Conservation (phyloP, 106 monocot species). For the Acanthochlamys bracteata region DNA sequence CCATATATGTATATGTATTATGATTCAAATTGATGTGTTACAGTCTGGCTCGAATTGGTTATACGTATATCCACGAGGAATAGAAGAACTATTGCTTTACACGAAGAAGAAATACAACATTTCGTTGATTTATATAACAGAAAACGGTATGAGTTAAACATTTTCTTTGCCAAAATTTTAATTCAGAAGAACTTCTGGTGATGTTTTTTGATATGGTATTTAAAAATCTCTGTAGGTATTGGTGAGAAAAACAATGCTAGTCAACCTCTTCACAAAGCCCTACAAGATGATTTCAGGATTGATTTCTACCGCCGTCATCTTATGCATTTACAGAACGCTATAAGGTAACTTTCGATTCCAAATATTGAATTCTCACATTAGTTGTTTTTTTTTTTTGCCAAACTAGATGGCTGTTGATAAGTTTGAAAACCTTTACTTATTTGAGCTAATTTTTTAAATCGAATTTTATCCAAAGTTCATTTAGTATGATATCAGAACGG, state of each 20-base stretch:
- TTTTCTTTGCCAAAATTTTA: neutral
- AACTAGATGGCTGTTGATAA: no score
- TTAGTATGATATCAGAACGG: no score
- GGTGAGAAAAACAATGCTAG: constrained; percentile 21
- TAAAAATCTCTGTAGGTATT: constrained; percentile 11
- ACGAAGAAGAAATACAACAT: constrained; percentile 48
- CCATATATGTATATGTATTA: no score
- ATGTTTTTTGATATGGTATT: neutral
- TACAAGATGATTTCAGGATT: constrained; percentile 25
- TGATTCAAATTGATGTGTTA: no score
- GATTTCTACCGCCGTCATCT: constrained; percentile 19
- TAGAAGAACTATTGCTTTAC: constrained; percentile 51
- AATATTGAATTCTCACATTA: no score
- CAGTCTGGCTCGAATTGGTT: constrained; percentile 62
- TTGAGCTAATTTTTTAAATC: no score
- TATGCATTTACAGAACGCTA: constrained; percentile 13
- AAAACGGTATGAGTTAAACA: constrained; percentile 40
- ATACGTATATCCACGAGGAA: constrained; percentile 55
- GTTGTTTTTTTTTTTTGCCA: no score
- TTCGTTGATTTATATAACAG: constrained; percentile 72
- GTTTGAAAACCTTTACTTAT: no score
- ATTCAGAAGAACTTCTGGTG: neutral
- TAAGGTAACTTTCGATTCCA: constrained; percentile 11
- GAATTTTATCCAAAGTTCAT: no score
- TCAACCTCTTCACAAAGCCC: constrained; percentile 17